Evolutionary conservation across 2,329 filamentous ascomycete genomes (phyloP).

Genomic region (Tolypocladium nubicola): DNA sequence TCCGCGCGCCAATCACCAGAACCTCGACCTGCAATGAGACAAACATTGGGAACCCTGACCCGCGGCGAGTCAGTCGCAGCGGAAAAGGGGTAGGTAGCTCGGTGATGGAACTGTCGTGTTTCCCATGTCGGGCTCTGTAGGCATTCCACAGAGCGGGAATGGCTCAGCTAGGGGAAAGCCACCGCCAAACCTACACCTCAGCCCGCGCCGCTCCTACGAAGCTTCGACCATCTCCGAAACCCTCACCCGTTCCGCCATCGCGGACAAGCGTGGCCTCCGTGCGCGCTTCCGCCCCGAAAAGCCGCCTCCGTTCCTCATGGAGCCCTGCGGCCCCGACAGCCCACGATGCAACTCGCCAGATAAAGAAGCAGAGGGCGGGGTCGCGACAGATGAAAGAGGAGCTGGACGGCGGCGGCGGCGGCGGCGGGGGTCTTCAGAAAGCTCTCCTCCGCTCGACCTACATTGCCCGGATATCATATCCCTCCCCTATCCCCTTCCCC

Average conservation of each 20-base stretch:
- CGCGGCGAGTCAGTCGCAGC: neutral
- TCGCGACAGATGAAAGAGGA: neutral
- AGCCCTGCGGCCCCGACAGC: neutral
- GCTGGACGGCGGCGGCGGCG: neutral
- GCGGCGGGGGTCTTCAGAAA: neutral
- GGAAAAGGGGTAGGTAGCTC: neutral
- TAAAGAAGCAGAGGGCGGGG: constrained; percentile 1
- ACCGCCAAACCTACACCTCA: neutral
- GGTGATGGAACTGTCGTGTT: neutral
- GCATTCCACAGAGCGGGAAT: neutral
- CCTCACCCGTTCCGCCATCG: neutral
- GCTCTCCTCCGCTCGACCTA: neutral
- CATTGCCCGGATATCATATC: neutral
- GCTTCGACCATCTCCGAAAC: neutral
- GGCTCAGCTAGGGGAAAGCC: neutral
- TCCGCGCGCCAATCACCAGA: neutral
- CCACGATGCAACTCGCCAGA: constrained; percentile 1
- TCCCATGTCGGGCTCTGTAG: neutral
- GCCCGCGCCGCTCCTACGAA: neutral
- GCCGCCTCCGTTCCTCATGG: neutral
- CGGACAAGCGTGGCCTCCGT: neutral
- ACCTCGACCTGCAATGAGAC: neutral
- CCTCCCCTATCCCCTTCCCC: neutral
- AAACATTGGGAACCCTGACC: neutral
- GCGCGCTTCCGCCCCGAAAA: neutral